Base-by-base conservation (phyloP, 805 yeast species). In the Zygosaccharomyces rouxii region DNA sequence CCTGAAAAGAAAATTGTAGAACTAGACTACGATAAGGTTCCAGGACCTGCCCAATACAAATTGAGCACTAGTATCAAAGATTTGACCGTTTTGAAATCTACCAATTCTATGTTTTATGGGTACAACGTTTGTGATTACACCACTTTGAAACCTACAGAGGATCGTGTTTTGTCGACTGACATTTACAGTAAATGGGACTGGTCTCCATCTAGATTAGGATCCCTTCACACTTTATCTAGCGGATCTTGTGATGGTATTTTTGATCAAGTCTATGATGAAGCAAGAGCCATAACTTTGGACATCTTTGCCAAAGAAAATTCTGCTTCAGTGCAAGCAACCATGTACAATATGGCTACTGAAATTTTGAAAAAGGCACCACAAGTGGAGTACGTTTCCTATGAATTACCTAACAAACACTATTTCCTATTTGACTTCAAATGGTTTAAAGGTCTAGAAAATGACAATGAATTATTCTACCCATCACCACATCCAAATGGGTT, bases 271-370 rank as follows among this genome's bases (percentile, higher is more conserved):
- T 86, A 76, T 67, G 65, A 72, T n/a, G 62, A 66, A 11, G 94
- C 88, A 16, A 78, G 88, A 60, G 73, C 72, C 35, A 76, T 79
- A 59, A 89, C 96, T 1, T 75, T 89, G 59, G 84, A 80, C 47
- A 75, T 76, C 50, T 90, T 90, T 69, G 96, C 96, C 14, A 67
- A 77, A 44, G 96, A 90, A 69, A 81, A 87, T 68, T 87, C 96
- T 7, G 81, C 96, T n/a, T 86, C 95, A 22, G 97, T 90, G 41
- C 97, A 90, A 73, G 96, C 96, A 40, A 90, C 97, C 50, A 92
- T 90, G 96, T 90, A 80, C 76, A 86, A 89, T 76, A 90, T 90
- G 94, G 77, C 86, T 35, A 76, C 80, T 55, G 81, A 79, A 54
- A 87, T 90, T 55, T 76, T 90, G 63, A 73, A 71, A 43, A 62